These are phyloP conservation scores for Alternaria panax DNA, from an alignment of 2,329 filamentous ascomycete genomes.

Conservation along the genomic window DNA sequence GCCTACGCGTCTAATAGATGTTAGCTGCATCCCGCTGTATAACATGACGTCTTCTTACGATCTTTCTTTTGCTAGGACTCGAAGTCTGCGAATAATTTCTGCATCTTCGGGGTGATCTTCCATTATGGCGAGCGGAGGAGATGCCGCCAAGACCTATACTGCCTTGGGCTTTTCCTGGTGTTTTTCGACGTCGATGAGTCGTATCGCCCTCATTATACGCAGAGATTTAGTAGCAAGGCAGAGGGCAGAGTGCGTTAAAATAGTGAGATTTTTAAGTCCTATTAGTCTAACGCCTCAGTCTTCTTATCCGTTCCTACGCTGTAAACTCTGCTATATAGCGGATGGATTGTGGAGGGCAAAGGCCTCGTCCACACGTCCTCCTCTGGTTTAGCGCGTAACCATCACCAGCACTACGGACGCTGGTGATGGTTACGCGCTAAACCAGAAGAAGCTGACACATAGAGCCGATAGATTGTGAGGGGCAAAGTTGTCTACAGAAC, in stretches of 20 bases:
- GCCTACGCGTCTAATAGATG: conserved; percentile 11
- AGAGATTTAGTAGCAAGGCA: background rate
- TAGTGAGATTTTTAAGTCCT: background rate
- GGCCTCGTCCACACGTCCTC: background rate
- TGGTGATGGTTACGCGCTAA: background rate
- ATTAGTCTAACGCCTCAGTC: background rate
- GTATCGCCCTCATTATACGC: background rate
- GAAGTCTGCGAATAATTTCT: conserved; percentile 11
- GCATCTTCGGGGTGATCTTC: conserved; percentile 12
- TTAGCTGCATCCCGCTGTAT: conserved; percentile 14
- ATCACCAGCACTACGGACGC: background rate
- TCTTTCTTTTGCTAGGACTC: conserved; percentile 10
- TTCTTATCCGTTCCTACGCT: background rate
- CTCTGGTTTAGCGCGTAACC: background rate
- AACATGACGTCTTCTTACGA: conserved; percentile 9
- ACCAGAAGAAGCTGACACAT: background rate
- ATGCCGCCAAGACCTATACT: conserved; percentile 11
- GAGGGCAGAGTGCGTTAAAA: background rate
- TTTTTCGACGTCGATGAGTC: background rate
- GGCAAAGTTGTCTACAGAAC: background rate
- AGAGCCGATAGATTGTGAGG: background rate
- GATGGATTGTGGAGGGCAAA: background rate
- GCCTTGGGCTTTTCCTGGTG: background rate
- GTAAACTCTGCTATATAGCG: conserved; percentile 1
- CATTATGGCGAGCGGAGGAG: conserved; percentile 10